Evolutionary conservation across 768 basidiomycete genomes (phyloP).

Genomic region (Mycena leptocephala): DNA sequence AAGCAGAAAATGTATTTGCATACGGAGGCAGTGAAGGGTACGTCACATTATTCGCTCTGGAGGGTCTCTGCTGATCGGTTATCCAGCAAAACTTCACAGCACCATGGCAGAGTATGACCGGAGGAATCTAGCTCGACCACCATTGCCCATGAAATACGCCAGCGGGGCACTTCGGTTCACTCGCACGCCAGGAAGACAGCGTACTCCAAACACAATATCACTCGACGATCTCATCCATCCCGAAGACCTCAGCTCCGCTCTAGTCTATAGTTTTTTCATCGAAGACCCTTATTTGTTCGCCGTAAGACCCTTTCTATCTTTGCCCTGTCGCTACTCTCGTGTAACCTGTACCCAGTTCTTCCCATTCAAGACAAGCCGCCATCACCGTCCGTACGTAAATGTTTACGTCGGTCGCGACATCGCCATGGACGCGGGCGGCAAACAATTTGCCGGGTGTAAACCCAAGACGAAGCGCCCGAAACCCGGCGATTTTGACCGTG

Average conservation of each 20-base stretch:
- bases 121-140: too few relatives aligned
- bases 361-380: neutral
- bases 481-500: neutral
- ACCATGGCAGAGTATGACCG: too few relatives aligned
- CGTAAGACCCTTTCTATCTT: neutral
- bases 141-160: too few relatives aligned
- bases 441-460: too few relatives aligned
- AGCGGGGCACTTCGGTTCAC: too few relatives aligned
- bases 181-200: slow-evolving; percentile 1
- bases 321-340: neutral
- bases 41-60: too few relatives aligned
- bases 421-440: too few relatives aligned
- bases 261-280: slow-evolving; percentile 5
- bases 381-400: neutral
- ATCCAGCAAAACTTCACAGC: too few relatives aligned
- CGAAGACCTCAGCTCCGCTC: neutral
- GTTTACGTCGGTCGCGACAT: slow-evolving; percentile 3
- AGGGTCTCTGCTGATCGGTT: too few relatives aligned
- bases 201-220: neutral
- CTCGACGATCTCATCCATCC: neutral
- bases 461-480: too few relatives aligned
- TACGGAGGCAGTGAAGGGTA: too few relatives aligned
- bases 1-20: too few relatives aligned
- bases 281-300: neutral
- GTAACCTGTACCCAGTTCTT: neutral